A percentile compares a stretch with the other conserved stretches of the same genome.
These are phyloP conservation scores for Trichophyton verrucosum DNA, from an alignment of 2,329 filamentous ascomycete species.

Conservation along the genomic window DNA sequence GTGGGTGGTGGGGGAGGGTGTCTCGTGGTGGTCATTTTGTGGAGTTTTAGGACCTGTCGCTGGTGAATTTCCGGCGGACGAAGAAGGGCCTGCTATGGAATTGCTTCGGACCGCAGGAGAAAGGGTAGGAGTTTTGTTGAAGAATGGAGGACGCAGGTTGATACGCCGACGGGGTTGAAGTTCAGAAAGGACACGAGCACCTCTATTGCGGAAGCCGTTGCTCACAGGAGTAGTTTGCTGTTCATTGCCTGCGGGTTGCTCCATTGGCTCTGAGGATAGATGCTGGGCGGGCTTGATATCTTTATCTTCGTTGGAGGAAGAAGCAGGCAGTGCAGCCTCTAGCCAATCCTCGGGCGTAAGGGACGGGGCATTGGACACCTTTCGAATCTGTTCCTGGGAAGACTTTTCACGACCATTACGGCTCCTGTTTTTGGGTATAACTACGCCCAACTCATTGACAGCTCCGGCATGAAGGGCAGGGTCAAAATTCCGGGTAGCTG, in stretches of 20 bases:
- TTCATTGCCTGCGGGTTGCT: neutral
- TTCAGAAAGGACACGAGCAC: conserved; percentile 10
- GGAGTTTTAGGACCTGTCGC: neutral
- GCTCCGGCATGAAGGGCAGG: neutral
- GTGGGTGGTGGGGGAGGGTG: neutral
- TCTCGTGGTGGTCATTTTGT: neutral
- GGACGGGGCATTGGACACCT: conserved; percentile 19
- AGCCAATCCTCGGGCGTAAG: conserved; percentile 33
- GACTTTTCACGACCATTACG: neutral
- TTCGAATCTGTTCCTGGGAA: neutral
- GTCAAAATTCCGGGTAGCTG: neutral
- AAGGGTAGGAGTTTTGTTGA: conserved; percentile 19
- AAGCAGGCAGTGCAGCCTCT: conserved; percentile 25
- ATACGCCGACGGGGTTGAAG: conserved; percentile 22
- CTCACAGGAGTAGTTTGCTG: neutral
- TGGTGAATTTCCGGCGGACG: conserved; percentile 10
- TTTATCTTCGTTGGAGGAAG: neutral
- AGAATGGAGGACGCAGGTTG: conserved; percentile 27
- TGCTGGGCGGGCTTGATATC: neutral
- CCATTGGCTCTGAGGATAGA: neutral
- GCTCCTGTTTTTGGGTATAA: neutral
- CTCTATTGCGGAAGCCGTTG: conserved; percentile 6
- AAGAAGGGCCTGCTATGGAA: neutral
- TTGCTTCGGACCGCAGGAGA: conserved; percentile 10
- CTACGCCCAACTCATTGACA: neutral